A percentile compares a stretch with the other conserved stretches of the same genome.
phyloP scores from a whole-genome alignment of 495 filamentous ascomycete genomes.

The Evernia prunastri region DNA sequence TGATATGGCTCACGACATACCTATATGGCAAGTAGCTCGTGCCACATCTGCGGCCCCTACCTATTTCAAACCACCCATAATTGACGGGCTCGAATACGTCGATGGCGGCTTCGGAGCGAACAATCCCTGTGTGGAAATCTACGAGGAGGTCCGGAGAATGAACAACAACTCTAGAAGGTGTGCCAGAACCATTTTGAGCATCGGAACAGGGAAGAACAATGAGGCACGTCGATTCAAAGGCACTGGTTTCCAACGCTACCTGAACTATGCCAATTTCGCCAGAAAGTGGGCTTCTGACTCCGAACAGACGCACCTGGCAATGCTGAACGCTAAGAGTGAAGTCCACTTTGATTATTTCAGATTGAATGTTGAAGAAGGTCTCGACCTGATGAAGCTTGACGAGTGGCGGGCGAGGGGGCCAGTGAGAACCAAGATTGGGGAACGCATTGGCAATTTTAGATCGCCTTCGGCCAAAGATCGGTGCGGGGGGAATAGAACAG shows the following conservation, averaged over 20 bases:
- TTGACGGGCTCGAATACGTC: conserved; percentile 23
- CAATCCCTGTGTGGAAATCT: conserved; percentile 31
- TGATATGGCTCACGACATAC: conserved; percentile 26
- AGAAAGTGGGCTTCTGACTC: conserved; percentile 21
- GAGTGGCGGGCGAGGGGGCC: conserved; percentile 29
- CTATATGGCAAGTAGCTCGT: conserved; percentile 47
- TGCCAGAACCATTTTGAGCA: conserved; percentile 26
- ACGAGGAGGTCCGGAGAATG: conserved; percentile 23
- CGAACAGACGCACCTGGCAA: conserved; percentile 11
- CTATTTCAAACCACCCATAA: conserved; percentile 40
- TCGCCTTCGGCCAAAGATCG: background rate
- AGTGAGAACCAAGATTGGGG: conserved; percentile 10
- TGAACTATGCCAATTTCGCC: conserved; percentile 18
- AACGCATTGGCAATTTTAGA: conserved; percentile 8
- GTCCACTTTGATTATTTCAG: conserved; percentile 35
- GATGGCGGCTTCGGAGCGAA: conserved; percentile 32
- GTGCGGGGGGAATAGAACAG: background rate
- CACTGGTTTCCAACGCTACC: conserved; percentile 8
- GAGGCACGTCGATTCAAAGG: conserved; percentile 12
- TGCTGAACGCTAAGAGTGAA: conserved; percentile 4
- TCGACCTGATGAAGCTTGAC: conserved; percentile 38
- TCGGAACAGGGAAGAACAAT: conserved; percentile 29
- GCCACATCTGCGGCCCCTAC: conserved; percentile 49
- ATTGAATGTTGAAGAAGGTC: conserved; percentile 42
- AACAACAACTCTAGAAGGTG: conserved; percentile 19